phyloP scores from a whole-genome alignment of 208 protist species.

The Leishmania turanica region DNA sequence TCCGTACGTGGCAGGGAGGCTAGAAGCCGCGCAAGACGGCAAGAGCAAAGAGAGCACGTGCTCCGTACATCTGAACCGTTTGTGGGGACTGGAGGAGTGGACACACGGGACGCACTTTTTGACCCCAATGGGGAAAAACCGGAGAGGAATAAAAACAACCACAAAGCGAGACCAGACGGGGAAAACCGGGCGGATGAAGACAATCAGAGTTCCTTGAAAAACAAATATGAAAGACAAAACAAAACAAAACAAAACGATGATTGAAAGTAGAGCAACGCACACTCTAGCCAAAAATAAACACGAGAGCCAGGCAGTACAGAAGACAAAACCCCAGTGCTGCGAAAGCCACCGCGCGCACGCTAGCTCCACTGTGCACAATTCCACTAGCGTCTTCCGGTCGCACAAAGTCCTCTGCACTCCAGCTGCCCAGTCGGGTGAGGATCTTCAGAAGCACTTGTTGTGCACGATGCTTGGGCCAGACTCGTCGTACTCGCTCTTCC shows the following conservation, averaged over 20 bases:
- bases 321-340: neutral
- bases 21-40: neutral
- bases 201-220: neutral
- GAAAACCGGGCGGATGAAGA: neutral
- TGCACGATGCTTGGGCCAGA: constrained; percentile 97
- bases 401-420: neutral
- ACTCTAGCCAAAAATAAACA: constrained; percentile 16
- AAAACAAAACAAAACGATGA: neutral
- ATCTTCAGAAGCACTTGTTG: constrained; percentile 96
- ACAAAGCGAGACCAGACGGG: neutral
- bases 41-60: neutral
- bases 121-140: neutral
- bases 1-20: neutral
- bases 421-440: neutral
- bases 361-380: no score
- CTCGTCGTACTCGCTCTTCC: constrained; percentile 99
- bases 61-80: neutral
- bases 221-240: neutral
- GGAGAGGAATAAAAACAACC: neutral
- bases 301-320: constrained; percentile 9
- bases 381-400: neutral
- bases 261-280: neutral
- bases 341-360: neutral
- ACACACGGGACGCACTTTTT: constrained; percentile 11
- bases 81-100: neutral